phyloP scores from a whole-genome alignment of 805 yeast species.

The Candida pseudofarinosa region DNA sequence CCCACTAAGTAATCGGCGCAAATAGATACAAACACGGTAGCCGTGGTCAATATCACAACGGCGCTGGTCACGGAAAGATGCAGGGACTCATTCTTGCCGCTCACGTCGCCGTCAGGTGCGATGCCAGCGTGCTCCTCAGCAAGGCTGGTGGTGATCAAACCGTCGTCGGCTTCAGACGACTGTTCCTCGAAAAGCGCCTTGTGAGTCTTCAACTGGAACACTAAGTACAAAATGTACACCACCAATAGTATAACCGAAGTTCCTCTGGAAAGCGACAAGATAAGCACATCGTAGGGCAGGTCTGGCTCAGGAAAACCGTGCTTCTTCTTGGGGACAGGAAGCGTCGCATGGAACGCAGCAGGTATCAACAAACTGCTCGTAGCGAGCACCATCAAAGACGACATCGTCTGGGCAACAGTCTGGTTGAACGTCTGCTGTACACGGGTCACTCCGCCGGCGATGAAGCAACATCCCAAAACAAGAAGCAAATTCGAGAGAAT shows the following conservation, averaged over 20 bases:
- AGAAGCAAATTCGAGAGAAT: conserved; percentile 82
- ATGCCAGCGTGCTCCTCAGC: conserved; percentile 33
- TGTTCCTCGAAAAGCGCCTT: conserved; percentile 63
- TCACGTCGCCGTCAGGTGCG: conserved; percentile 16
- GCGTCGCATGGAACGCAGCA: conserved; percentile 88
- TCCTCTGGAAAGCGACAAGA: conserved; percentile 78
- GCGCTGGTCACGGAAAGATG: conserved; percentile 54
- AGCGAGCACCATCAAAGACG: conserved; percentile 86
- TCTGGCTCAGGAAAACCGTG: conserved; percentile 38
- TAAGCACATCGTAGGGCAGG: conserved; percentile 36
- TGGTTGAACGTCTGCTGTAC: conserved; percentile 87
- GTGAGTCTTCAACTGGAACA: conserved; percentile 90
- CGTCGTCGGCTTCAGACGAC: conserved; percentile 31
- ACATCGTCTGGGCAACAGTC: conserved; percentile 98
- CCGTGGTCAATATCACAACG: conserved; percentile 48
- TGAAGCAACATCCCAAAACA: conserved; percentile 92
- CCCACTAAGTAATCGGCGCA: conserved; percentile 95
- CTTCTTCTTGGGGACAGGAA: conserved; percentile 45
- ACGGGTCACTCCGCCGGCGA: conserved; percentile 87
- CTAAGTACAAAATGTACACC: conserved; percentile 72
- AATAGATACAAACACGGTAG: conserved; percentile 78
- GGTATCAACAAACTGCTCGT: conserved; percentile 88
- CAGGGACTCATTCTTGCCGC: conserved; percentile 17
- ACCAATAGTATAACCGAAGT: conserved; percentile 74
- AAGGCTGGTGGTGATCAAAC: conserved; percentile 27